Evolutionary conservation across 1,284 basidiomycete species (phyloP), one percentile per base, ranked within the genome.

Genomic region (Cerrena zonata): DNA sequence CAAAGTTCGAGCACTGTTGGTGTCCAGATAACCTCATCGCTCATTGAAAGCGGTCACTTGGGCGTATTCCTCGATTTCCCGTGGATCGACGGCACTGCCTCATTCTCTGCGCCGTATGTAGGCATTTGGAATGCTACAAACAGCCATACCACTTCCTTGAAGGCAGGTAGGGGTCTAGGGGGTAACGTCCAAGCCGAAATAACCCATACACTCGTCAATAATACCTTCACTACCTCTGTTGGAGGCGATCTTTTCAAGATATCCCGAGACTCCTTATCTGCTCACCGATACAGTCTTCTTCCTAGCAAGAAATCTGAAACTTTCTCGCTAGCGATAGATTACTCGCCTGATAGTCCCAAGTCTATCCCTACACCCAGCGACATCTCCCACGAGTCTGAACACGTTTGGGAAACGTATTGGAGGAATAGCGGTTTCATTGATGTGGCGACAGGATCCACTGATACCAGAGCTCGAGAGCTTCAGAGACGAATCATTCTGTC

Each of bases 31-130:
- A 45, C 59, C 1, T 81, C 79, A 12, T 18, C 65, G 1, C 65
- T 80, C 13, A 38, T 82, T 5, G 18, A 56, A 22, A 52, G 59
- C n/a, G 70, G 72, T 4, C 64, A 63, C 42, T 61, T 80, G 4
- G 77, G 73, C 0, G 19, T 80, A 0, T 81, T 79, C 62, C 54
- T 83, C n/a, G 79, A 83, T 59, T 82, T 79, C 58, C 79, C 79
- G 5, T 83, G 79, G 78, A 77, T 76, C 59, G 79, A 80, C 54
- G 80, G 80, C 3, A 66, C 59, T 38, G 51, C 63, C 19, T 80
- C 81, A 57, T 83, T 82, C 62, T 70, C 71, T 23, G 79, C 76
- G 5, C 80, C 79, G 0, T 80, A 79, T 56, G 80, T 83, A 0
- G 80, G 80, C 1, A 62, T 62, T 18, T 81, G 66, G 66, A 73